Base-by-base conservation (phyloP, 2,329 filamentous ascomycete species). In the Penicillium nordicum region DNA sequence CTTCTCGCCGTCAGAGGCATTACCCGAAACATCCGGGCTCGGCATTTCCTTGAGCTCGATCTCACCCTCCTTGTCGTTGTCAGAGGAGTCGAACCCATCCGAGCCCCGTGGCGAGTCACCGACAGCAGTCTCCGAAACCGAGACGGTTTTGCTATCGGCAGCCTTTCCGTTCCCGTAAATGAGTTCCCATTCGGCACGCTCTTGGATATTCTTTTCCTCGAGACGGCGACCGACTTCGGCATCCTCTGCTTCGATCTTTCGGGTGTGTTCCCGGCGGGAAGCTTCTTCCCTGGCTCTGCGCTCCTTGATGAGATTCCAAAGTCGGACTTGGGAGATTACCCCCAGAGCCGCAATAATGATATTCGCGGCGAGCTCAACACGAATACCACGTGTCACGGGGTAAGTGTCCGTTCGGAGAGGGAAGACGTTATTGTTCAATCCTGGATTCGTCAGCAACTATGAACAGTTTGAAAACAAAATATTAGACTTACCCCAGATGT, bases 331-430 rank as follows among this genome's bases (percentile, higher is more conserved):
- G 0, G 90, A 95, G 42, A 96, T 81, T 25, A 96, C 78, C 2
- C 92, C 92, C 18, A 89, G 78, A 10, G 91, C 72, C 57, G 84
- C 87, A 21, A 96, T 78, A 29, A 97, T 82, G 50, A 96, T 76
- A 25, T 89, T 88, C 1, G 84, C 83, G 0, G 90, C 92, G 30
- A 91, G 84, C 71, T 97, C 93, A 14, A 94, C 92, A 38, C 86
- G 85, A 54, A 97, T 94, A 2, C 90, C 90, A 64, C 87, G 88
- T 0, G 91, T 97, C 12, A 96, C 77, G 0, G 93, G 93, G 69
- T 96, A 97, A 0, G 89, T 91, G 46, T 81, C 79, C 1, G 88
- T 88, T 37, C 84, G 83, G 2, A 91, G 76, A 0, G 92, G 92
- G 67, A 97, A 97, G 0, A 92, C 78, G 49, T 88, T 81, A 41